Evolutionary conservation across 2,329 filamentous ascomycete species (phyloP), one percentile per base, ranked within the genome.

Genomic region (Fusarium veterinarium): DNA sequence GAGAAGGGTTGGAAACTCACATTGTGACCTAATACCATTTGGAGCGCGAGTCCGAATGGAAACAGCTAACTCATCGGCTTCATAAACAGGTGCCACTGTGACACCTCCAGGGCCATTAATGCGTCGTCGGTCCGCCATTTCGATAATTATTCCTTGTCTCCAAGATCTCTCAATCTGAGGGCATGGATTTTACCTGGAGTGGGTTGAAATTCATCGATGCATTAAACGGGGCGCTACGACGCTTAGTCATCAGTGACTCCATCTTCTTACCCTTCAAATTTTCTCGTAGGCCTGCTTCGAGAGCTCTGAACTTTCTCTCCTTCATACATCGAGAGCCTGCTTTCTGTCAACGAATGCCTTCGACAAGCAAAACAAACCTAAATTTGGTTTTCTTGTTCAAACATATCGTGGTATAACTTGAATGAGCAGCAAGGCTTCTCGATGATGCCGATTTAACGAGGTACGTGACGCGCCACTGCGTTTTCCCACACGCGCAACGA

Each of bases 91-190:
- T 20, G 94, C 89, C 38, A 88, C 83, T 13, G 95, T 98, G 33
- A 90, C 89, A 59, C 93, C 93, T 44, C 91, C 86, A 11, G 96
- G 96, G 9, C 94, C 94, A 83, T 98, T 98, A 75, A 97, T 91
- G 77, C 96, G 91, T 83, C 95, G 91, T 81, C 95, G 90, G 81
- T 99, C 96, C 63, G 92, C 86, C 93, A 95, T 95, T 60, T 70
- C 33, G 42, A 44, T 48, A 46, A 25, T 49, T 44, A 57, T 31
- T 49, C n/a, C 41, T 41, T 71, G 37, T 38, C 48, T 62, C 44
- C 60, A 35, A 17, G 40, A 30, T 42, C 38, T 56, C 20, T 63
- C 57, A 45, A 59, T 37, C 41, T 49, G 44, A 51, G 56, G 41
- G 46, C 69, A 72, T 70, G 57, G 67, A 71, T 77, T 77, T 77